phyloP scores from a whole-genome alignment of 1,139 yeast species.

The Kluyveromyces marxianus region DNA sequence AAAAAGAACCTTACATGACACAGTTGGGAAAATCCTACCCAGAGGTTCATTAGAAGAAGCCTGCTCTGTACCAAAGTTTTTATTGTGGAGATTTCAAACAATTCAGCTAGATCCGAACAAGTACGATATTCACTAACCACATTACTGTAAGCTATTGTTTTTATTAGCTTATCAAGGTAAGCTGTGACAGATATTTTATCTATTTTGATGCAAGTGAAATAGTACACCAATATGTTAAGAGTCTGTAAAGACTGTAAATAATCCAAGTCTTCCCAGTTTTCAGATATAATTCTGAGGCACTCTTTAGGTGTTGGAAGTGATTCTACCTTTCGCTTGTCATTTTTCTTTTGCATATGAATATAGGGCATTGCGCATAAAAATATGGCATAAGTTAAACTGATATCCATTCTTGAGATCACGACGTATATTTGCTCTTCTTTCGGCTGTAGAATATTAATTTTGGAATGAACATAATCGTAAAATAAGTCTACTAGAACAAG shows the following conservation, averaged over 20 bases:
- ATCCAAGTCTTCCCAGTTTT: slow-evolving; percentile 5
- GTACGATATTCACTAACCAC: background rate
- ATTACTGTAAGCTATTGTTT: slow-evolving; percentile 1
- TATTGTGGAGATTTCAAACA: background rate
- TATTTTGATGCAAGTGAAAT: background rate
- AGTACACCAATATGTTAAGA: slow-evolving; percentile 2
- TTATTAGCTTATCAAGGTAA: background rate
- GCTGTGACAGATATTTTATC: background rate
- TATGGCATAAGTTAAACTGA: slow-evolving; percentile 5
- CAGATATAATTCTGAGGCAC: background rate
- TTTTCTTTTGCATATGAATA: background rate
- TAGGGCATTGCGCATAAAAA: slow-evolving; percentile 7
- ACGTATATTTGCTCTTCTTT: background rate
- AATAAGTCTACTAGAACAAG: slow-evolving; percentile 2
- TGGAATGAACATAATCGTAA: slow-evolving; percentile 7
- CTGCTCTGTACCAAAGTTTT: background rate
- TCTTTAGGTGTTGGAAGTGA: background rate
- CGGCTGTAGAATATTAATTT: slow-evolving; percentile 4
- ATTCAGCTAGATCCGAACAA: background rate
- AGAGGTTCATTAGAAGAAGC: background rate
- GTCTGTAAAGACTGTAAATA: slow-evolving; percentile 4
- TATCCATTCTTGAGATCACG: slow-evolving; percentile 3
- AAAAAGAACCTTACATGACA: background rate
- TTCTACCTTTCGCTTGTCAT: background rate
- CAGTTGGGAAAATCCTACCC: background rate